These are phyloP conservation scores for Phlebiopsis gigantea DNA, from an alignment of 768 basidiomycete species.

Conservation along the genomic window DNA sequence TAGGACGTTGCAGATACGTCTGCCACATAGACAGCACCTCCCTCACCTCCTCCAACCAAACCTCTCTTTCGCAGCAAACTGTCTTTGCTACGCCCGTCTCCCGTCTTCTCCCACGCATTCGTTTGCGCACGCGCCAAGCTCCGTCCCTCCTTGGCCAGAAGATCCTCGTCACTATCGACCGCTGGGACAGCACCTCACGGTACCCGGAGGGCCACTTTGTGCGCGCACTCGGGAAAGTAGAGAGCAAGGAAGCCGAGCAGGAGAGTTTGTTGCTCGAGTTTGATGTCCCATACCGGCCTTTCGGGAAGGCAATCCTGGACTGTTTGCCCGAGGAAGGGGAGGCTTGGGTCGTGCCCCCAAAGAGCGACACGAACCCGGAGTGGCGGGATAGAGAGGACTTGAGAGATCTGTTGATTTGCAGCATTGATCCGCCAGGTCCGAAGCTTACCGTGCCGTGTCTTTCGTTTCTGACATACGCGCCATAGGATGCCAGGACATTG, in stretches of 20 bases:
- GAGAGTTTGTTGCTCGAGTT: conserved; percentile 91
- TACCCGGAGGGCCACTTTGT: conserved; percentile 99
- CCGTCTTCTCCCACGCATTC: conserved; percentile 86
- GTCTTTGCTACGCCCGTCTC: conserved; percentile 95
- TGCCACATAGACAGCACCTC: conserved; percentile 93
- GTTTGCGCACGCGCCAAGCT: conserved; percentile 92
- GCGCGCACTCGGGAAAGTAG: conserved; percentile 82
- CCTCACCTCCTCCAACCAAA: conserved; percentile 68
- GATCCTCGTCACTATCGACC: conserved; percentile 92
- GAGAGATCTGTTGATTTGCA: conserved; percentile 81
- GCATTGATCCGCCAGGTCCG: conserved; percentile 81
- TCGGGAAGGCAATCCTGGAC: conserved; percentile 90
- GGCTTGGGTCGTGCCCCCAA: conserved; percentile 86
- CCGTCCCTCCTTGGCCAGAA: conserved; percentile 86
- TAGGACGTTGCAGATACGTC: conserved; percentile 50
- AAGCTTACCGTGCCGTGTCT: conserved; percentile 38
- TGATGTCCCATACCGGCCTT: conserved; percentile 93
- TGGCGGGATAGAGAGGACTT: conserved; percentile 91
- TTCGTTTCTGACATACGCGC: too few species aligned
- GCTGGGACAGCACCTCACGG: conserved; percentile 81
- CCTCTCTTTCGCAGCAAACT: conserved; percentile 81
- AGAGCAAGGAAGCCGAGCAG: conserved; percentile 94
- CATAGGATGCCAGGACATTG: conserved; percentile 89
- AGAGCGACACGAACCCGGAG: conserved; percentile 39
- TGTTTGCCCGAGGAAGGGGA: conserved; percentile 91